Evolutionary conservation across 1,139 yeast species (phyloP).

Genomic region (Diutina rugosa): DNA sequence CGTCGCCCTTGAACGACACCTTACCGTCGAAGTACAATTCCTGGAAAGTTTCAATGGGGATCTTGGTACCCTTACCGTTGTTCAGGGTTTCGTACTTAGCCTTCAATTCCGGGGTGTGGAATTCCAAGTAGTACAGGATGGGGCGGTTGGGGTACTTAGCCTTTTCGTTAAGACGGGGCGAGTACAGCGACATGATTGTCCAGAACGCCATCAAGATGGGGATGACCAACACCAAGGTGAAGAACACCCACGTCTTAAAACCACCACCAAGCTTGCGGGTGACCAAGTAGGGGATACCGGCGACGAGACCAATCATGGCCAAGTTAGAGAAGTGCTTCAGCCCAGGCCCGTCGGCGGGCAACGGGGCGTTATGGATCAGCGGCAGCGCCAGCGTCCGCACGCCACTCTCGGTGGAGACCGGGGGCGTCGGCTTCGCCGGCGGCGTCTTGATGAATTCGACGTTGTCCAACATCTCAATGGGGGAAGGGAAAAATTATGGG

Average conservation of each 20-base stretch:
- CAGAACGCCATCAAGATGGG: constrained; percentile 77
- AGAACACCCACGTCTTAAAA: constrained; percentile 47
- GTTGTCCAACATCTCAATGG: constrained; percentile 1
- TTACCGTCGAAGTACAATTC: constrained; percentile 76
- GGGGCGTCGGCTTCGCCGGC: constrained; percentile 28
- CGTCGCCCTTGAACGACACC: constrained; percentile 82
- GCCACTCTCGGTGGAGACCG: constrained; percentile 39
- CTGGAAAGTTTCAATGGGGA: constrained; percentile 90
- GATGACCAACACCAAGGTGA: constrained; percentile 37
- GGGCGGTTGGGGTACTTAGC: constrained; percentile 68
- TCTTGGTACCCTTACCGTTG: constrained; percentile 54
- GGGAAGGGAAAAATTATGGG: not conserved
- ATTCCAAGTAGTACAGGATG: constrained; percentile 67
- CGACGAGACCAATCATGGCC: constrained; percentile 36
- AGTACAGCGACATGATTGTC: constrained; percentile 63
- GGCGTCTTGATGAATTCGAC: constrained; percentile 45
- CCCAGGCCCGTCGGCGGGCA: constrained; percentile 91
- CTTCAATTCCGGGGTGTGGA: constrained; percentile 64
- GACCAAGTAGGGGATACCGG: constrained; percentile 53
- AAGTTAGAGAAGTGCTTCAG: constrained; percentile 61
- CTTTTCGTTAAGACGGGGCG: constrained; percentile 75
- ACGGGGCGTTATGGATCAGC: constrained; percentile 72
- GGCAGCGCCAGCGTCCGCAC: constrained; percentile 55
- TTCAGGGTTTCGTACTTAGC: constrained; percentile 41
- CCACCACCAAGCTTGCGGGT: constrained; percentile 67